These are phyloP conservation scores for Zalaria sp. DNA, from an alignment of 2,329 filamentous ascomycete species.

Conservation along the genomic window DNA sequence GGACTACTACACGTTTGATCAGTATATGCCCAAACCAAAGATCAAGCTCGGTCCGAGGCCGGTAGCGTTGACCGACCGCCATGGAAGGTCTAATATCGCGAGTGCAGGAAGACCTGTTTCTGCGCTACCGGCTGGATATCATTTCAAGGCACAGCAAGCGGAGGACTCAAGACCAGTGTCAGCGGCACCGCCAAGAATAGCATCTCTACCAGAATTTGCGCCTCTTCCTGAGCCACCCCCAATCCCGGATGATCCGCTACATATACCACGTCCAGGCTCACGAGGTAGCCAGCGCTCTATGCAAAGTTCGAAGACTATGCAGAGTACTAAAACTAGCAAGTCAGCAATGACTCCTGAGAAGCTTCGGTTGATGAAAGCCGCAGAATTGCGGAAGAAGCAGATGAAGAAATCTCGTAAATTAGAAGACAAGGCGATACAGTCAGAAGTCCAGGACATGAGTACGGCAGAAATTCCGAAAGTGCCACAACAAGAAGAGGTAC, in stretches of 20 bases:
- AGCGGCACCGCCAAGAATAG: neutral
- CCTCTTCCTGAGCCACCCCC: conserved; percentile 16
- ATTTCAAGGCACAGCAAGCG: conserved; percentile 21
- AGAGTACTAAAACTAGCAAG: conserved; percentile 2
- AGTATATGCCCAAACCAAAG: conserved; percentile 51
- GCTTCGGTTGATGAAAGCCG: conserved; percentile 80
- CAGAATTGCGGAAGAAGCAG: conserved; percentile 79
- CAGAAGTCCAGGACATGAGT: neutral
- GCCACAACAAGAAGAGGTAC: neutral
- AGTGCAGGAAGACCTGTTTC: conserved; percentile 43
- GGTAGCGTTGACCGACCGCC: conserved; percentile 47
- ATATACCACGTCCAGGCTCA: conserved; percentile 17
- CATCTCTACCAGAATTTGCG: neutral
- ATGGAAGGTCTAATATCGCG: conserved; percentile 28
- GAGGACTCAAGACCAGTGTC: conserved; percentile 1
- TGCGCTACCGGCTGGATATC: conserved; percentile 67
- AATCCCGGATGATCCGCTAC: conserved; percentile 19
- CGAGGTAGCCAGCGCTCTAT: conserved; percentile 13
- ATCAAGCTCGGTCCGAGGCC: conserved; percentile 82
- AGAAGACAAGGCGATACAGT: too few relatives aligned
- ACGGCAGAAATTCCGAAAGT: too few relatives aligned
- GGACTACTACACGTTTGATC: conserved; percentile 24
- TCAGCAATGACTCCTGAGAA: conserved; percentile 67
- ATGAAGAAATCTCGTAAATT: conserved; percentile 24
- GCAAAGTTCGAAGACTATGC: neutral